These are phyloP conservation scores for Psidium guajava DNA, from an alignment of 345 rosid species.

Conservation along the genomic window DNA sequence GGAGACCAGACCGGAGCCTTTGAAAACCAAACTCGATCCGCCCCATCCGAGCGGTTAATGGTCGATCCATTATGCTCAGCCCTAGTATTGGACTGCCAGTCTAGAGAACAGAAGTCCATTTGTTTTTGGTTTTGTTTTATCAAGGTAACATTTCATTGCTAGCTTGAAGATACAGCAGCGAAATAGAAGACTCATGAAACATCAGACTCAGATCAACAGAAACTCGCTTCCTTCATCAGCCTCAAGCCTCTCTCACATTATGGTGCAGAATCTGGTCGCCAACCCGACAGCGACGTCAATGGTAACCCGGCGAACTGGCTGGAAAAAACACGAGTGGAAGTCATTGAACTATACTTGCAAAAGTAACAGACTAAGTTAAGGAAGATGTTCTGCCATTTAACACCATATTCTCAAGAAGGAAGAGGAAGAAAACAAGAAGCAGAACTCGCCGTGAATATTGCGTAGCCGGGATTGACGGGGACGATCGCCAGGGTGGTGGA, in stretches of 20 bases:
- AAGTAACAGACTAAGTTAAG: neutral
- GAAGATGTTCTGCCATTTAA: neutral
- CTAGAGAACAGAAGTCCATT: neutral
- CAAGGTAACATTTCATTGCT: no score
- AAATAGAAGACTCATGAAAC: no score
- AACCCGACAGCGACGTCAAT: fast-evolving
- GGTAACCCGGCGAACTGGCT: neutral
- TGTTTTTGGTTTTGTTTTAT: no score
- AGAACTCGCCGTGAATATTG: neutral
- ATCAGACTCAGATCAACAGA: neutral
- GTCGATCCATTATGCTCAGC: no score
- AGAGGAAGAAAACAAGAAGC: neutral
- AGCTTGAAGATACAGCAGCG: no score
- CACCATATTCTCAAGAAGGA: neutral
- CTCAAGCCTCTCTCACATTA: neutral
- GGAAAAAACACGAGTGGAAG: neutral
- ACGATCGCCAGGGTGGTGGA: neutral
- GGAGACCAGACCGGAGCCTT: no score
- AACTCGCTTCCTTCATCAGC: neutral
- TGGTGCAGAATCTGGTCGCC: neutral
- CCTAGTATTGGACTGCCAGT: neutral
- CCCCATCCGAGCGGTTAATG: no score
- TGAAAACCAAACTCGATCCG: no score
- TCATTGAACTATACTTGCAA: neutral
- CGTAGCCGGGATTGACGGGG: fast-evolving